Evolutionary conservation across 2,329 filamentous ascomycete species (phyloP).

Genomic region (Ophiostoma pallidulum): DNA sequence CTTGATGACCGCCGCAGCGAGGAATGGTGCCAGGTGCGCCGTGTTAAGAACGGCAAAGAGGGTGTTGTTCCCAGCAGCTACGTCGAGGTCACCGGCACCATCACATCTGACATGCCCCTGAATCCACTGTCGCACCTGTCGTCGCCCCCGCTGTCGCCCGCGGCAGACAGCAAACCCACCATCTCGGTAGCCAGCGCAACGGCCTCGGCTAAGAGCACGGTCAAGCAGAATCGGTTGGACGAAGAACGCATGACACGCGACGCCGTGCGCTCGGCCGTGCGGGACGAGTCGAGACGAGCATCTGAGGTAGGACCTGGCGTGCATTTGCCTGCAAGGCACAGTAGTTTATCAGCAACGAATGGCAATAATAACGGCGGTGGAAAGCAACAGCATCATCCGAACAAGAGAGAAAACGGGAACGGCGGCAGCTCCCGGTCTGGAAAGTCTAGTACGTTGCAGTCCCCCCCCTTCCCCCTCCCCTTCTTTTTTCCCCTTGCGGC

Average conservation of each 20-base stretch:
- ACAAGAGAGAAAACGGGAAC: conserved; percentile 47
- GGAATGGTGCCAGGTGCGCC: conserved; percentile 95
- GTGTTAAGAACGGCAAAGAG: conserved; percentile 84
- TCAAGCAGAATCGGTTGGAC: conserved; percentile 70
- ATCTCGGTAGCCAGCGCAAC: conserved; percentile 41
- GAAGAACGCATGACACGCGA: conserved; percentile 79
- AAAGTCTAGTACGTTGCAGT: conserved; percentile 44
- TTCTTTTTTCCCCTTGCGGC: background rate
- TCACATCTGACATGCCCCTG: conserved; percentile 29
- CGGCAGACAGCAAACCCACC: conserved; percentile 27
- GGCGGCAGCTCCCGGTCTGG: conserved; percentile 44
- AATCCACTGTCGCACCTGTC: conserved; percentile 34
- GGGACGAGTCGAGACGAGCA: conserved; percentile 49
- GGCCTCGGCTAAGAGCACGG: conserved; percentile 47
- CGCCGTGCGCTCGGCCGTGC: conserved; percentile 52
- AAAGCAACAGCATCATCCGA: conserved; percentile 62
- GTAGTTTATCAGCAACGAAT: conserved; percentile 63
- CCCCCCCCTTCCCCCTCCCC: background rate
- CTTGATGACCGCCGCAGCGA: conserved; percentile 87
- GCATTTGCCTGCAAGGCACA: conserved; percentile 64
- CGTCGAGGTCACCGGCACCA: conserved; percentile 71
- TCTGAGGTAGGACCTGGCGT: conserved; percentile 70
- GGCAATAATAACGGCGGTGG: conserved; percentile 38
- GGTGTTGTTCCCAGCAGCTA: conserved; percentile 96
- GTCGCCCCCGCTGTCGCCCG: conserved; percentile 7